phyloP scores from a whole-genome alignment of 169 alveolate species.

The Eimeria acervulina region DNA sequence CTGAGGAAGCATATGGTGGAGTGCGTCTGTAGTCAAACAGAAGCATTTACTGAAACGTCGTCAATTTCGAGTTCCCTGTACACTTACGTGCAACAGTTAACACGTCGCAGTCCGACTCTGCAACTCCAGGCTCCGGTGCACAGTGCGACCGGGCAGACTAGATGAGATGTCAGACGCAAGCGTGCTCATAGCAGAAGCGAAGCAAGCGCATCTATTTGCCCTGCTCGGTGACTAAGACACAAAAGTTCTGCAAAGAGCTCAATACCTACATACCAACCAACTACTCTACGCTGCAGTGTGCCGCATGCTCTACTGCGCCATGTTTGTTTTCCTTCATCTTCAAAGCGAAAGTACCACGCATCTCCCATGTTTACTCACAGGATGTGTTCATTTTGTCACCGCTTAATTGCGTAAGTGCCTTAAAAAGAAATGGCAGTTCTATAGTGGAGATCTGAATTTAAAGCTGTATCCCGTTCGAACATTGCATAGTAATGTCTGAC shows the following conservation, averaged over 20 bases:
- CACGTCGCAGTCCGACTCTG: neutral
- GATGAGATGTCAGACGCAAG: neutral
- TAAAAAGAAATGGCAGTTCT: neutral
- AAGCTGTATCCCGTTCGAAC: neutral
- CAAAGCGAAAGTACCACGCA: neutral
- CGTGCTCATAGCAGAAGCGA: neutral
- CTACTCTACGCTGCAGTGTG: neutral
- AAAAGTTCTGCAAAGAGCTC: neutral
- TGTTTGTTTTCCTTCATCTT: neutral
- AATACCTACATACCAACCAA: neutral
- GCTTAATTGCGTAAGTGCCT: neutral
- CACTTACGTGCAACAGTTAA: neutral
- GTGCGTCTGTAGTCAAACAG: neutral
- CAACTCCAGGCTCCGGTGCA: neutral
- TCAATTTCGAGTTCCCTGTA: neutral
- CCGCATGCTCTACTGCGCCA: neutral
- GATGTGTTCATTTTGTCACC: neutral
- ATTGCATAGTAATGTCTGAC: neutral
- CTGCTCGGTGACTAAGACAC: neutral
- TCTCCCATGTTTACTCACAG: neutral
- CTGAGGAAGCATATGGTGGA: neutral
- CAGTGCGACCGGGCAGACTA: neutral
- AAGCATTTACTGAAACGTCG: neutral
- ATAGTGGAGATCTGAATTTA: neutral
- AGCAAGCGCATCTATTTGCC: neutral